Evolutionary conservation across 2,329 filamentous ascomycete species (phyloP), one percentile per base, ranked within the genome.

Genomic region (Neopestalotiopsis rosae): DNA sequence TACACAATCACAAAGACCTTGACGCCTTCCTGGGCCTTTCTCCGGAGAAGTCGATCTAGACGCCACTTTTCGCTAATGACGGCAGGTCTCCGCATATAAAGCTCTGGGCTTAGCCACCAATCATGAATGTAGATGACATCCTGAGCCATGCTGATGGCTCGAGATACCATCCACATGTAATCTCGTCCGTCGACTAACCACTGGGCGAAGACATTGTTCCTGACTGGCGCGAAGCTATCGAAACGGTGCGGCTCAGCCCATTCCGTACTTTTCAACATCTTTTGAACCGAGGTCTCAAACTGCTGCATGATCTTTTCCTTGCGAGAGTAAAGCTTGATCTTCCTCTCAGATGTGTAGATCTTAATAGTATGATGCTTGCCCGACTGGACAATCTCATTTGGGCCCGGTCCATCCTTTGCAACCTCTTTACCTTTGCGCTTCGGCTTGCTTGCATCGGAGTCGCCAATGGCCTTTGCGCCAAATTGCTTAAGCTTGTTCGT

Each of bases 61-160:
- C 96, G 91, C 96, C 96, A 99, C 81, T 98, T 98, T 79, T 98
- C 95, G 77, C 95, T 98, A 81, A 98, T 98, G 61, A 94, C 94
- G 30, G 96, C 93, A 66, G 96, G 96, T 69, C 96, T 89, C 70
- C 96, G 90, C 90, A 98, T 91, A 82, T 99, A 99, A 59, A 99
- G 84, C 80, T 99, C 95, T 1, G 96, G 96, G 74, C 94, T 98
- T 56, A 99, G 83, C 96, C 96, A 99, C 96, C 96, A 99, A 80
- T 98, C 96, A 79, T 99, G 96, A 71, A 99, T 98, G 81, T 98
- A 98, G 74, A 99, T 95, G 71, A 98, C 95, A 82, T 98, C 96
- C 76, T 94, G 94, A 9, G 96, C 96, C 90, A 98, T 97, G 78
- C 94, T 96, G 76, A 99, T 97, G 13, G 96, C 96, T 72, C 95